Percentiles rank a stretch among this genome's conserved stretches.
These are phyloP conservation scores for Alternaria infectoria DNA, from an alignment of 2,329 filamentous ascomycete genomes.

Conservation along the genomic window DNA sequence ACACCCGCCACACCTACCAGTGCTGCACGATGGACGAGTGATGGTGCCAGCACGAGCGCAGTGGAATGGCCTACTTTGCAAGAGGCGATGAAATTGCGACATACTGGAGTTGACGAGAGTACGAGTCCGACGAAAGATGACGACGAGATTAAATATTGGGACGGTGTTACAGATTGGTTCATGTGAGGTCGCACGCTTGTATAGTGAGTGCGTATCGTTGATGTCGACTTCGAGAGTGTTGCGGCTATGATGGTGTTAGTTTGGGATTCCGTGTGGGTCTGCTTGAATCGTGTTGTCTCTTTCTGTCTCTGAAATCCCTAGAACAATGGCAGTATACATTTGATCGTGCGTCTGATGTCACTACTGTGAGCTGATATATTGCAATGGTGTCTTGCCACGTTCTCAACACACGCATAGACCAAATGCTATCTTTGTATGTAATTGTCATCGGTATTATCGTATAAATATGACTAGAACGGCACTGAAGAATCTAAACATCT, in stretches of 20 bases:
- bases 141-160: constrained; percentile 7
- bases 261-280: not conserved
- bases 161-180: constrained; percentile 21
- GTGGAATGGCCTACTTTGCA: constrained; percentile 26
- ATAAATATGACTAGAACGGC: not conserved
- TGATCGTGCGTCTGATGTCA: not conserved
- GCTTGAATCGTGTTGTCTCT: not conserved
- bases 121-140: not conserved
- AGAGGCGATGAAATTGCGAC: constrained; percentile 11
- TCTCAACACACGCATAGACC: not conserved
- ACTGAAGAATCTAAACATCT: not conserved
- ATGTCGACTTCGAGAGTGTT: not conserved
- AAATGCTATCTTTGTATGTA: not conserved
- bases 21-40: not conserved
- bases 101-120: not conserved
- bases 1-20: not conserved
- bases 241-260: not conserved
- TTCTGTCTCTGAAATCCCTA: not conserved
- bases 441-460: not conserved
- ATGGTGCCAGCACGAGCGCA: constrained; percentile 4
- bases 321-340: not conserved
- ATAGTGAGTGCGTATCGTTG: not conserved
- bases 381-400: not conserved
- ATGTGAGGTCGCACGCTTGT: not conserved
- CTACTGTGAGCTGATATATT: not conserved